These are phyloP conservation scores for Phytophthora citrophthora DNA, from an alignment of 352 stramenopile species.

Conservation along the genomic window DNA sequence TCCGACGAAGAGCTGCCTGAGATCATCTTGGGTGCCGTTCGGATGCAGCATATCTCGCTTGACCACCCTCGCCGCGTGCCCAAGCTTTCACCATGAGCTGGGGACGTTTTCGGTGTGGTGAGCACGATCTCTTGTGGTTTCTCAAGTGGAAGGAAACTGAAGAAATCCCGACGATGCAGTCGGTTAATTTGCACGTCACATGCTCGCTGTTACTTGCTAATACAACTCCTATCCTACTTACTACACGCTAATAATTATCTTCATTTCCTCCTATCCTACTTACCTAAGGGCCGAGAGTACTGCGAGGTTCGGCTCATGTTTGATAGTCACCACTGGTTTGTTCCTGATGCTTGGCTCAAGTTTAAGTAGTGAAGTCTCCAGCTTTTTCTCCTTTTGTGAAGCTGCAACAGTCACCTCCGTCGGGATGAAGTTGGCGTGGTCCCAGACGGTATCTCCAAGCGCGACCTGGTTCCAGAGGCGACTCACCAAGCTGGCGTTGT, in stretches of 20 bases:
- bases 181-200: neutral
- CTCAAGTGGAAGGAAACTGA: slow-evolving; percentile 12
- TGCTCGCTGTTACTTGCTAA: slow-evolving; percentile 22
- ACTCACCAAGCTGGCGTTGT: slow-evolving; percentile 88
- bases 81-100: slow-evolving; percentile 29
- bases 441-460: slow-evolving; percentile 75
- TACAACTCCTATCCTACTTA: slow-evolving; percentile 36
- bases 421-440: slow-evolving; percentile 73
- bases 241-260: slow-evolving; percentile 37
- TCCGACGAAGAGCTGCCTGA: slow-evolving; percentile 89
- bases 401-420: slow-evolving; percentile 18
- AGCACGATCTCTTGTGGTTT: neutral
- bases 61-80: slow-evolving; percentile 76
- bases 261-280: slow-evolving; percentile 26
- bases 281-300: slow-evolving; percentile 34
- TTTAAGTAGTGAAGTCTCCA: slow-evolving; percentile 8
- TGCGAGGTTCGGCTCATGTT: slow-evolving; percentile 25
- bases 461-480: slow-evolving; percentile 84
- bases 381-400: slow-evolving; percentile 13
- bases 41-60: slow-evolving; percentile 84
- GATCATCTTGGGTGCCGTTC: slow-evolving; percentile 79
- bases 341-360: neutral
- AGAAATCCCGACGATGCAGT: neutral
- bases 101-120: no score
- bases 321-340: slow-evolving; percentile 14